phyloP scores from a whole-genome alignment of 495 filamentous ascomycete species.

The Alectoria sarmentosa region DNA sequence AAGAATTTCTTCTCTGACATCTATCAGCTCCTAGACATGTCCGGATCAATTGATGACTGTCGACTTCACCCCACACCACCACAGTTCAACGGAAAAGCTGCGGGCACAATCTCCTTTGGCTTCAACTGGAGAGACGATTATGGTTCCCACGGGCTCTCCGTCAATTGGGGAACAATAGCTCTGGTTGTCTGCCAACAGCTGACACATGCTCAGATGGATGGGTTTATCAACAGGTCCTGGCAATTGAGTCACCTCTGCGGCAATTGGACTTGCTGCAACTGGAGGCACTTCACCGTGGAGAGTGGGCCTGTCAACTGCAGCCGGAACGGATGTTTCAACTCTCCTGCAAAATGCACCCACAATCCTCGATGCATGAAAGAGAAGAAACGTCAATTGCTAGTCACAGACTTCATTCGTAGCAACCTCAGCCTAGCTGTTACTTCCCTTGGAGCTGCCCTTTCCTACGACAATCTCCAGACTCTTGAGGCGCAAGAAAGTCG shows the following conservation, averaged over 20 bases:
- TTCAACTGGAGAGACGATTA: slow-evolving; percentile 16
- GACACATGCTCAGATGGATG: slow-evolving; percentile 29
- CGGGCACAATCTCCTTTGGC: slow-evolving; percentile 13
- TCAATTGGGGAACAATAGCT: slow-evolving; percentile 25
- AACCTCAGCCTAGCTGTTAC: background rate
- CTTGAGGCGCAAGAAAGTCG: no score
- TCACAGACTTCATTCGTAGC: background rate
- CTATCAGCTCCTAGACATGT: slow-evolving; percentile 15
- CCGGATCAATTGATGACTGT: slow-evolving; percentile 15
- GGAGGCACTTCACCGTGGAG: slow-evolving; percentile 30
- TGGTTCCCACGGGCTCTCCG: slow-evolving; percentile 13
- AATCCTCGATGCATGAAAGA: slow-evolving; percentile 31
- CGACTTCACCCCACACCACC: slow-evolving; percentile 25
- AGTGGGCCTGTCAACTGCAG: slow-evolving; percentile 25
- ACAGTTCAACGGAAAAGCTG: background rate
- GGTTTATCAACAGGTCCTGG: slow-evolving; percentile 31
- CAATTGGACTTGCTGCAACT: slow-evolving; percentile 36
- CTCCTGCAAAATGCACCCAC: slow-evolving; percentile 24
- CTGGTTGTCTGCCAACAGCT: slow-evolving; percentile 25
- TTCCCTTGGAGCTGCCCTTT: background rate
- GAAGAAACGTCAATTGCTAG: slow-evolving; percentile 14
- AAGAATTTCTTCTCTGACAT: slow-evolving; percentile 14
- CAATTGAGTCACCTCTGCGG: slow-evolving; percentile 34
- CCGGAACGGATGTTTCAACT: slow-evolving; percentile 31
- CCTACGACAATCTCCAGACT: no score